Percentiles rank a stretch among this genome's conserved stretches.
phyloP scores from a whole-genome alignment of 805 yeast species.

The Candida taoyuanica region DNA sequence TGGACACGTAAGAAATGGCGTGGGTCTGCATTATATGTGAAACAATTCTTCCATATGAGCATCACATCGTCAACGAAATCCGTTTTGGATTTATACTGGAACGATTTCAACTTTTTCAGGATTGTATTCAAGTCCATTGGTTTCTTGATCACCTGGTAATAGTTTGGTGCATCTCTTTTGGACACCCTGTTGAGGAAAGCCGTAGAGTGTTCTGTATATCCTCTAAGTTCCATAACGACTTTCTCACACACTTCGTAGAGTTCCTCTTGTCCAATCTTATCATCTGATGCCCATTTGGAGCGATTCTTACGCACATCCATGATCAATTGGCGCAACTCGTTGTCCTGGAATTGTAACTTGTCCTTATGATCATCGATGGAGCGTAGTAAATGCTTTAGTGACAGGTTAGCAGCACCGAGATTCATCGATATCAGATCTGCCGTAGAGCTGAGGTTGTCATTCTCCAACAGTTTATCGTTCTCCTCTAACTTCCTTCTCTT shows the following conservation, averaged over 20 bases:
- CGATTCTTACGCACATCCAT: slow-evolving; percentile 92
- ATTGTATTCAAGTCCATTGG: slow-evolving; percentile 98
- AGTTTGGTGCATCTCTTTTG: slow-evolving; percentile 96
- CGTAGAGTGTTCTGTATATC: slow-evolving; percentile 93
- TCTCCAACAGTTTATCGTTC: slow-evolving; percentile 61
- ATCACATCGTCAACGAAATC: slow-evolving; percentile 93
- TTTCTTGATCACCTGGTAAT: slow-evolving; percentile 78
- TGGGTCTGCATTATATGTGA: slow-evolving; percentile 92
- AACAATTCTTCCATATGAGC: slow-evolving; percentile 93
- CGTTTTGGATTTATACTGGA: slow-evolving; percentile 77
- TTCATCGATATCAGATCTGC: slow-evolving; percentile 34
- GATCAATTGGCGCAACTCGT: slow-evolving; percentile 77
- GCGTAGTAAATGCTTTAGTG: slow-evolving; percentile 73
- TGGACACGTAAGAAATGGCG: slow-evolving; percentile 85
- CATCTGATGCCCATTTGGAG: slow-evolving; percentile 97
- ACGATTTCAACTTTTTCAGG: slow-evolving; percentile 76
- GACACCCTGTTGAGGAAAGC: slow-evolving; percentile 95
- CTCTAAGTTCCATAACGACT: slow-evolving; percentile 83
- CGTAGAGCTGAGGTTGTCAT: slow-evolving; percentile 22
- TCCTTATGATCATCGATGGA: slow-evolving; percentile 78
- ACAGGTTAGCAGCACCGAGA: slow-evolving; percentile 70
- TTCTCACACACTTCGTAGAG: slow-evolving; percentile 96
- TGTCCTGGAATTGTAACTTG: slow-evolving; percentile 68
- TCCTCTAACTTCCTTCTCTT: slow-evolving; percentile 76
- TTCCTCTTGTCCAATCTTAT: slow-evolving; percentile 94